Evolutionary conservation across 1,284 basidiomycete species (phyloP), one percentile per base, ranked within the genome.

Genomic region (Ustilago tritici): DNA sequence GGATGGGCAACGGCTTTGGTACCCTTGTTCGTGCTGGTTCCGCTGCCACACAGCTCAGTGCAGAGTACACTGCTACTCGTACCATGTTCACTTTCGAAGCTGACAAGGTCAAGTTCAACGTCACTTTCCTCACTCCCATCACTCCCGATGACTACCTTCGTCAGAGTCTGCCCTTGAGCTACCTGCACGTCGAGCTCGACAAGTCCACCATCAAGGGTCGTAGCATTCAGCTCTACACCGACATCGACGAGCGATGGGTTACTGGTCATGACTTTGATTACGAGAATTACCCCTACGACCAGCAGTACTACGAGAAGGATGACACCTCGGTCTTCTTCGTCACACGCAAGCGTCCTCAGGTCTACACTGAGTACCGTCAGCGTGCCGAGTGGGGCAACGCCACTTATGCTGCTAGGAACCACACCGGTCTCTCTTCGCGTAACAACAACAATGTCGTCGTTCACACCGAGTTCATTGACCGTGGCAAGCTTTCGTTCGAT

Each of bases 361-460:
- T 69, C 15, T 85, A 82, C 65, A 76, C 76, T 41, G 83, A 85
- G 65, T 79, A 66, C 71, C 76, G 77, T n/a, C 83, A 85, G 65
- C 76, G 84, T 19, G 82, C 84, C 54, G 84, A 85, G 56, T 85
- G 84, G 84, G 84, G 84, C 35, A 76, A 71, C 43, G 77, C 76
- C 8, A 78, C 81, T 17, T 85, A 80, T 50, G 81, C 84, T 38
- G 80, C 78, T 14, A 54, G 79, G 40, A 72, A 78, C 50, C 67
- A 81, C 53, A 70, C 75, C 14, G 82, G 82, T 52, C 61, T 84
- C 38, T 61, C 60, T 7, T 72, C 75, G 43, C 59, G 78, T 35
- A 84, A 84, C 78, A 80, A 84, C 65, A 84, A 84, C 78, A 83
- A 84, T 36, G 73, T 84, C 47, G 74, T 81, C 59, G 59, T 71